phyloP scores from a whole-genome alignment of 352 stramenopile genomes.

The Pythium sukuiense region DNA sequence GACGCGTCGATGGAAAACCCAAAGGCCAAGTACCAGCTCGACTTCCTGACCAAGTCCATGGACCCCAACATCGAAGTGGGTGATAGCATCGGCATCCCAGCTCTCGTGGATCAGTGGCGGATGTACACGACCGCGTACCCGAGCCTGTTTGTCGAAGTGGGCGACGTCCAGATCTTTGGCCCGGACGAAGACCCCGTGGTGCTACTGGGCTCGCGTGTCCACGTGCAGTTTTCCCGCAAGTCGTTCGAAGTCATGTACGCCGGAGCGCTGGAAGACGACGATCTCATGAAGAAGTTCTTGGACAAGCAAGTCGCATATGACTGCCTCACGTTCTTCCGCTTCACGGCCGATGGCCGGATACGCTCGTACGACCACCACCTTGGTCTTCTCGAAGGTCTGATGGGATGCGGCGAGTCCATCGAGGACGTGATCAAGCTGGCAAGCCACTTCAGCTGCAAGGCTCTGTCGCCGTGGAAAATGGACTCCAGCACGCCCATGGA shows the following conservation, averaged over 20 bases:
- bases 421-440: constrained; percentile 17
- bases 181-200: constrained; percentile 25
- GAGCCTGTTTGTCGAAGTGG: constrained; percentile 28
- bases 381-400: constrained; percentile 16
- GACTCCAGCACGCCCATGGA: constrained; percentile 1
- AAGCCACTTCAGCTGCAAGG: constrained; percentile 13
- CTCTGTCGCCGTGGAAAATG: constrained; percentile 15
- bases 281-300: constrained; percentile 26
- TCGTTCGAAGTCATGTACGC: constrained; percentile 34
- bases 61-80: constrained; percentile 23
- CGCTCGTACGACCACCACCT: constrained; percentile 21
- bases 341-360: constrained; percentile 28
- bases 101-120: constrained; percentile 31
- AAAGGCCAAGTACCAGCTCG: constrained; percentile 29
- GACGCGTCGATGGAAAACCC: constrained; percentile 8
- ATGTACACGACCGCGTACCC: constrained; percentile 27
- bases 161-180: constrained; percentile 19
- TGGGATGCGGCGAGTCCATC: constrained; percentile 1
- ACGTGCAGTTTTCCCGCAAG: constrained; percentile 23
- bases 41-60: constrained; percentile 28
- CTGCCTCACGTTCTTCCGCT: constrained; percentile 27
- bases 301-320: constrained; percentile 24
- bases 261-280: constrained; percentile 13
- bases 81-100: constrained; percentile 22
- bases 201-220: constrained; percentile 19